Evolutionary conservation across 805 yeast species (phyloP).

Genomic region (Isabelozyma rhagii): DNA sequence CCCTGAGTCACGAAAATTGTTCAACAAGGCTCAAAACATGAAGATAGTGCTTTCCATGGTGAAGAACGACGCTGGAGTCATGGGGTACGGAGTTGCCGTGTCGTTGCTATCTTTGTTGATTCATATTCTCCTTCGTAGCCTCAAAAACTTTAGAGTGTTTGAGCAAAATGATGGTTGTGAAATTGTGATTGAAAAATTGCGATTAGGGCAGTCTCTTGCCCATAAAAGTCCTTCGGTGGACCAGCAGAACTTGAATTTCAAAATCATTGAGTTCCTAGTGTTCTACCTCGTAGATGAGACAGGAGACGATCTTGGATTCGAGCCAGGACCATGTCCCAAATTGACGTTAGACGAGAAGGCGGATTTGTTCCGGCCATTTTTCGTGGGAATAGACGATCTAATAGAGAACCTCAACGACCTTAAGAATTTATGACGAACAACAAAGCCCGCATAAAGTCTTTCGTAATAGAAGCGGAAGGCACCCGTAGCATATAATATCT

Average conservation of each 20-base stretch:
- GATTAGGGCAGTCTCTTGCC: slow-evolving; percentile 16
- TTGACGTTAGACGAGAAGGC: slow-evolving; percentile 25
- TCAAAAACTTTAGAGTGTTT: slow-evolving; percentile 55
- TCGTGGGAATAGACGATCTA: slow-evolving; percentile 38
- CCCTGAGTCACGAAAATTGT: slow-evolving; percentile 49
- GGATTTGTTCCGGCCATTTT: slow-evolving; percentile 30
- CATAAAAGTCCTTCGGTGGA: slow-evolving; percentile 2
- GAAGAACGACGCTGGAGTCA: not conserved
- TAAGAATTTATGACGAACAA: slow-evolving; percentile 11
- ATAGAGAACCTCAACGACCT: slow-evolving; percentile 34
- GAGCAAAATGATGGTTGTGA: slow-evolving; percentile 57
- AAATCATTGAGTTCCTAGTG: slow-evolving; percentile 64
- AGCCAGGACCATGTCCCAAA: slow-evolving; percentile 1
- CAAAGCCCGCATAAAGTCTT: too few relatives aligned
- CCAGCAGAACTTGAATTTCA: slow-evolving; percentile 55
- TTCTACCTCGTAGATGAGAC: slow-evolving; percentile 65
- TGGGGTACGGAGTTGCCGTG: slow-evolving; percentile 14
- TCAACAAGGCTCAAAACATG: slow-evolving; percentile 43
- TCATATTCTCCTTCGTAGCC: slow-evolving; percentile 54
- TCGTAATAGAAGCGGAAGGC: too few relatives aligned
- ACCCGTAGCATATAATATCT: too few relatives aligned
- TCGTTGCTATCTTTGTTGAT: slow-evolving; percentile 53
- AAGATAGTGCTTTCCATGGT: slow-evolving; percentile 16
- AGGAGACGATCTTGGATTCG: slow-evolving; percentile 1
- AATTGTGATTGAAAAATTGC: slow-evolving; percentile 41